phyloP scores from a whole-genome alignment of 495 filamentous ascomycete species.

The Aspergillus egyptiacus region DNA sequence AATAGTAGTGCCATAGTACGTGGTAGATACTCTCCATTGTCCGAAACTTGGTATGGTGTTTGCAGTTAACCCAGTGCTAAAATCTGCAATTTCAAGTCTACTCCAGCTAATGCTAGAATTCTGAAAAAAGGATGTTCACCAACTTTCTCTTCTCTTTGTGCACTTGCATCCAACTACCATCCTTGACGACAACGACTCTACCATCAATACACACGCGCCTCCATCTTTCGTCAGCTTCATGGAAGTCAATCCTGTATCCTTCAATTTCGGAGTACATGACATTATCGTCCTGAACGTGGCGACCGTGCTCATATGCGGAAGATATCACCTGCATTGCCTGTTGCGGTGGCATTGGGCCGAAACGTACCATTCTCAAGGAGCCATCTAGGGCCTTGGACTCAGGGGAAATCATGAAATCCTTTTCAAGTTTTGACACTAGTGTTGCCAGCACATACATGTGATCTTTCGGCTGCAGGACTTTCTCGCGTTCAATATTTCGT shows the following conservation, averaged over 20 bases:
- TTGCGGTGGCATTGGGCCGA: slow-evolving; percentile 56
- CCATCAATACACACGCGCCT: slow-evolving; percentile 85
- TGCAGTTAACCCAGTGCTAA: no score
- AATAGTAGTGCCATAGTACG: no score
- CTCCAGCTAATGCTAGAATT: background rate
- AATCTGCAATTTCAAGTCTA: background rate
- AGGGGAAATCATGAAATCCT: slow-evolving; percentile 73
- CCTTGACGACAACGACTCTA: slow-evolving; percentile 65
- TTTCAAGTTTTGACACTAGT: slow-evolving; percentile 72
- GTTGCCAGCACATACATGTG: slow-evolving; percentile 73
- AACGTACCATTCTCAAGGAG: slow-evolving; percentile 63
- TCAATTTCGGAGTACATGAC: slow-evolving; percentile 65
- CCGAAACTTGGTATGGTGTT: no score
- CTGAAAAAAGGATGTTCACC: slow-evolving; percentile 18
- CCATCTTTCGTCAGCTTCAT: slow-evolving; percentile 62
- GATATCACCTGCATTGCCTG: slow-evolving; percentile 70
- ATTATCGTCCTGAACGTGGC: slow-evolving; percentile 54
- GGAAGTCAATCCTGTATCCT: slow-evolving; percentile 57
- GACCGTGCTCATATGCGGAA: slow-evolving; percentile 65
- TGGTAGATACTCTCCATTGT: no score
- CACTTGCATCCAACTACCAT: slow-evolving; percentile 67
- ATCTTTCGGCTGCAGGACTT: slow-evolving; percentile 29
- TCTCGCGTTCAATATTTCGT: slow-evolving; percentile 21
- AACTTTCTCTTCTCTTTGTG: slow-evolving; percentile 29
- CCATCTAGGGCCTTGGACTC: slow-evolving; percentile 59